Base-by-base conservation (phyloP, 2,329 filamentous ascomycete species). In the Xylariomycetidae sp. region DNA sequence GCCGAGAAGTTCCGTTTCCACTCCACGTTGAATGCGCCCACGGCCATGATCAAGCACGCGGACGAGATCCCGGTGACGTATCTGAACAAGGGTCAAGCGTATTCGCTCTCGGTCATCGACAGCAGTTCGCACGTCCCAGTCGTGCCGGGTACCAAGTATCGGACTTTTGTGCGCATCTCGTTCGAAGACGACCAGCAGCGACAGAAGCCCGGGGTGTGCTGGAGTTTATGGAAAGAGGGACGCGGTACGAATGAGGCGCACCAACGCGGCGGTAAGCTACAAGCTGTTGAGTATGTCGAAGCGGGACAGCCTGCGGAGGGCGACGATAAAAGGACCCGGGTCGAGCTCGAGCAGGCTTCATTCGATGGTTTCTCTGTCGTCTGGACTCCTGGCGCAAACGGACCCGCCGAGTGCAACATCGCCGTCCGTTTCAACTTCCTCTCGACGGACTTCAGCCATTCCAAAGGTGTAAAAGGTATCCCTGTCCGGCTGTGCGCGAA, bases 1-100 rank as follows among this genome's bases (percentile, higher is more conserved):
- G 73, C 70, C 8, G 80, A 85, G 50, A 83, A 81, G 53, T 95
- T 95, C 54, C 85, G 92, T 25, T 96, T 86, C 54, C 85, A 92
- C 55, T 82, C 86, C 31, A 92, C 86, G 1, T 64, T 98, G 28
- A 93, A 94, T 57, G 90, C 92, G 1, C 88, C 90, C 3, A 98
- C 92, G 0, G 92, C 92, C 6, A 98, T 96, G 92, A 82, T 93
- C 53, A 93, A 85, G 58, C 80, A 88, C 41, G 63, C 79, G 1
- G 84, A 93, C 39, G 90, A 96, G 57, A 93, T 96, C 16, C 92
- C 92, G 0, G 78, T 96, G n/a, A 95, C 90, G 0, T 98, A 98
- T 56, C 74, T 98, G 13, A 98, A 98, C 65, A 96, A 96, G 61
- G 89, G 90, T 16, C 90, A 96, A 57, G 86, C 88, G 12, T 98